phyloP scores from a whole-genome alignment of 345 rosid genomes.

The Pugionium dolabratum region DNA sequence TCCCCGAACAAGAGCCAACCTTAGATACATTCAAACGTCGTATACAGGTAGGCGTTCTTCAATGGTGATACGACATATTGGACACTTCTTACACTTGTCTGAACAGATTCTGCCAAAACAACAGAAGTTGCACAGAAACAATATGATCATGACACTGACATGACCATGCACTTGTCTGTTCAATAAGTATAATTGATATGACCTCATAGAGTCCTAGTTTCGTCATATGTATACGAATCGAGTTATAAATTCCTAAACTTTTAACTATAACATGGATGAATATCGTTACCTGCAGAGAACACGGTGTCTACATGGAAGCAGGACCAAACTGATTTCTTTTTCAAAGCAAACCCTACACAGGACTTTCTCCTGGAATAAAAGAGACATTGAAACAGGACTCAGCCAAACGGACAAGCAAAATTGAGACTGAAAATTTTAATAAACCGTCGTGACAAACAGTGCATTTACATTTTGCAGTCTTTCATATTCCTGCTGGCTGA shows the following conservation, averaged over 20 bases:
- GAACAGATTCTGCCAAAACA: slow-evolving; percentile 66
- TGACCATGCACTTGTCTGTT: slow-evolving; percentile 5
- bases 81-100: slow-evolving; percentile 88
- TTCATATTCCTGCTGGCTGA: slow-evolving; percentile 90
- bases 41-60: slow-evolving; percentile 85
- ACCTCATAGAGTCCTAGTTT: slow-evolving; percentile 16
- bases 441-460: neutral
- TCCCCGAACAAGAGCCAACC: slow-evolving; percentile 24
- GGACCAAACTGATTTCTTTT: slow-evolving; percentile 78
- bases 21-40: slow-evolving; percentile 60
- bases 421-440: too few relatives aligned
- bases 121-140: slow-evolving; percentile 9
- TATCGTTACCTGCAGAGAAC: slow-evolving; percentile 75
- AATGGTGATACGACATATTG: slow-evolving; percentile 71
- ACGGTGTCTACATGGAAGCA: slow-evolving; percentile 95
- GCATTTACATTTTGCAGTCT: slow-evolving; percentile 71
- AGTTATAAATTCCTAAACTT: neutral
- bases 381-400: slow-evolving; percentile 18
- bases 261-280: neutral
- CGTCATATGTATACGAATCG: neutral
- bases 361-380: slow-evolving; percentile 78
- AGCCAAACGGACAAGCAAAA: slow-evolving; percentile 3
- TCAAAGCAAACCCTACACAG: slow-evolving; percentile 93
- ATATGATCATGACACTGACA: slow-evolving; percentile 10
- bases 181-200: neutral